Evolutionary conservation across 768 basidiomycete genomes (phyloP), one percentile per base, ranked within the genome.

Genomic region (Lactarius deliciosus): DNA sequence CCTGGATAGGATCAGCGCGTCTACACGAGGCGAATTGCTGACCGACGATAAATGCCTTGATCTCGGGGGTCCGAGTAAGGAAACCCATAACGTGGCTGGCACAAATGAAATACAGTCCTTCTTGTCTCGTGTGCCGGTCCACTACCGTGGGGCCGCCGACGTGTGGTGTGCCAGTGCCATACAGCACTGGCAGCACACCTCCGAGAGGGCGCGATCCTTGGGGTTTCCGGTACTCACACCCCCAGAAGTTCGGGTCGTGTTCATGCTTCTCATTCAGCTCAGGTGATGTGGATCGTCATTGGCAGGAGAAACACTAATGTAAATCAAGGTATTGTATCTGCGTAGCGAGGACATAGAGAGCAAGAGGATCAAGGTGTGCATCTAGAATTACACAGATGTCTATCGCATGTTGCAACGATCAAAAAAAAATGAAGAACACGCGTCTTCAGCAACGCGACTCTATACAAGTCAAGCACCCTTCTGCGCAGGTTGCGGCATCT

Each of bases 401-500:
- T 66, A 66, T 54, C 53, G 65, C 57, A 58, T 66, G 58, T 54
- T 58, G 65, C 57, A 58, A 54, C 57, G 38, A 59, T 34, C 57
- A 63, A 57, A 63, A 53, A 45, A 38, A 18, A 41, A 18, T 7
- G 15, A 41, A 11, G 9, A n/a, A 22, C 22, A 63, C 16, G 25
- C 32, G 22, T 20, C 36, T 63, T 58, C 61, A 56, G 5, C 62
- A 47, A 45, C 34, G 13, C 7, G 30, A 10, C 28, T 63, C 64
- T 28, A 63, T 6, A 13, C 18, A 8, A n/a, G 32, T 68, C 56
- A 69, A 30, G 41, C 40, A 18, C 57, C 58, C 40, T 63, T 68
- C 50, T 58, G 65, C 32, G 38, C 56, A 30, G 60, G 41, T 53
- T 63, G 68, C 28, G 70, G 70, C 68, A 70, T 69, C 74, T 86